Base-by-base conservation (phyloP, 495 filamentous ascomycete species). In the Penicillium pancosmium region DNA sequence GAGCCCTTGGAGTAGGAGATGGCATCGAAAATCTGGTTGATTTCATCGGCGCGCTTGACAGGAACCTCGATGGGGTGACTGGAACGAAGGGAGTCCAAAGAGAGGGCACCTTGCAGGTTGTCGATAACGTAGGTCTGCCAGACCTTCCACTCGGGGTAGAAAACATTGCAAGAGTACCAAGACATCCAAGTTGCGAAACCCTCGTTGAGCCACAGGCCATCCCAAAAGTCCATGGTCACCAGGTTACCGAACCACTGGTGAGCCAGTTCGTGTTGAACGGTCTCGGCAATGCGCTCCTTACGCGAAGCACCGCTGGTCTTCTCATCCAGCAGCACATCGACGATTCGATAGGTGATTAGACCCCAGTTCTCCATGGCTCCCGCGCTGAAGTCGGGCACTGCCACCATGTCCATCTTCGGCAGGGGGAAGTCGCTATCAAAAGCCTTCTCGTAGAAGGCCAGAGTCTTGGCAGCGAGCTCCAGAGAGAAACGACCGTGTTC, bases 351-450 rank as follows among this genome's bases (percentile, higher is more conserved):
- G 18, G 93, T 98, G 59, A 98, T 86, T 55, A 98, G 76, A 68
- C 94, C 94, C 94, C 94, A 98, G 76, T 98, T 98, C 83, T 98
- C 94, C 94, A 98, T 98, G 52, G 94, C 94, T 54, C 92, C 94
- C 25, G 91, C 89, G 58, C 83, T 86, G 71, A 97, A 97, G 72
- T 98, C 93, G 23, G 93, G 94, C 70, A 98, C 91, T 50, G 93
- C 94, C 64, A 97, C 89, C 89, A 97, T 94, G 76, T 98, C 94
- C 92, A 97, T 96, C 81, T 98, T 98, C n/a, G 81, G 79, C 48
- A 84, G 65, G 2, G 81, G 81, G 68, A 81, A 81, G 7, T 78
- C 70, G 57, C 63, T 81, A 51, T 83, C 78, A 55, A 85, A 84
- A 18, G 82, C 78, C 71, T 80, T 81, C 61, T 80, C 79, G 57